phyloP scores from a whole-genome alignment of 345 rosid species.

The Cardamine occulta region DNA sequence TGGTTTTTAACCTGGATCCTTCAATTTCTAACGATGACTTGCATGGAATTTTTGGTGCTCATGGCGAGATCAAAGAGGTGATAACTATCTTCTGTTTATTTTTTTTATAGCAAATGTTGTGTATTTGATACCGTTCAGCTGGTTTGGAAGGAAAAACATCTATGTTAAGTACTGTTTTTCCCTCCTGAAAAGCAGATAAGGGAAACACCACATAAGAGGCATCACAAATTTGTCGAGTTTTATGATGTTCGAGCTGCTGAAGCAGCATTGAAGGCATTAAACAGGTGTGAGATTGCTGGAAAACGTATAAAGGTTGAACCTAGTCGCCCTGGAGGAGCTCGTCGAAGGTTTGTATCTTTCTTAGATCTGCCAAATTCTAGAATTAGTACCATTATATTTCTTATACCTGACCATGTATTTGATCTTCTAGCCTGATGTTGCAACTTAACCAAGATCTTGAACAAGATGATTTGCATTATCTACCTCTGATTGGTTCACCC shows the following conservation, averaged over 20 bases:
- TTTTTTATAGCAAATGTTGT: background rate
- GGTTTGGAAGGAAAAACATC: slow-evolving; percentile 15
- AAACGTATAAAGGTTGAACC: slow-evolving; percentile 88
- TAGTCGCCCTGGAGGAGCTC: slow-evolving; percentile 91
- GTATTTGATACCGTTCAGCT: background rate
- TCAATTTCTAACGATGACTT: slow-evolving; percentile 83
- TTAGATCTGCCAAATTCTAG: background rate
- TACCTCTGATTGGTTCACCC: slow-evolving; percentile 68
- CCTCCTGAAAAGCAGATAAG: slow-evolving; percentile 59
- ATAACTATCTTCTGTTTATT: slow-evolving; percentile 10
- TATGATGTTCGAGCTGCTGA: slow-evolving; percentile 86
- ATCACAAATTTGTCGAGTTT: slow-evolving; percentile 82
- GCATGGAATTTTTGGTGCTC: slow-evolving; percentile 73
- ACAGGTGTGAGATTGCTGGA: slow-evolving; percentile 83
- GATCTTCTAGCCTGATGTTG: slow-evolving; percentile 60
- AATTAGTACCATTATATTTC: background rate
- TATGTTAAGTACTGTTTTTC: slow-evolving; percentile 10
- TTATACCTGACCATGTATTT: slow-evolving; percentile 26
- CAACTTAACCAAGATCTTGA: slow-evolving; percentile 73
- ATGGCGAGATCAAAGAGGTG: slow-evolving; percentile 91
- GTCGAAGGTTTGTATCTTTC: slow-evolving; percentile 53
- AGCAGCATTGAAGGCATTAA: slow-evolving; percentile 73
- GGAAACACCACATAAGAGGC: slow-evolving; percentile 86
- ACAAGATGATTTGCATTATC: slow-evolving; percentile 61
- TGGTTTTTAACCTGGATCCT: slow-evolving; percentile 79